A percentile compares a stretch with the other conserved stretches of the same genome.
Conservation (phyloP, 805 yeast genomes). For the Wickerhamomyces kurtzmanii region DNA sequence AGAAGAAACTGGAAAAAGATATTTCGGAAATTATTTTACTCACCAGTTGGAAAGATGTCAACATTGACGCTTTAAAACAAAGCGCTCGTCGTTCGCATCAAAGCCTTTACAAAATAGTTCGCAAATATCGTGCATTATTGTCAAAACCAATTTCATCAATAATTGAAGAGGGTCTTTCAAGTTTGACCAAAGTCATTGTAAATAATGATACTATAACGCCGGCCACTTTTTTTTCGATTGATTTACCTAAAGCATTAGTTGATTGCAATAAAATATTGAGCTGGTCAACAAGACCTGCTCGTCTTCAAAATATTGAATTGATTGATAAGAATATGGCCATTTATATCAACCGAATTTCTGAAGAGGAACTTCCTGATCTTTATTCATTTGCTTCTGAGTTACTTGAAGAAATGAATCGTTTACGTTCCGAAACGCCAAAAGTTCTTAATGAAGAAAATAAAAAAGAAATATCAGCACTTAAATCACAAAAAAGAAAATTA, state of each 20-base stretch:
- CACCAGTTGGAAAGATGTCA: slow-evolving; percentile 97
- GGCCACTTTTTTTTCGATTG: slow-evolving; percentile 6
- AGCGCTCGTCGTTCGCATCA: slow-evolving; percentile 88
- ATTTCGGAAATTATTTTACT: slow-evolving; percentile 75
- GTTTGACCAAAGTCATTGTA: slow-evolving; percentile 8
- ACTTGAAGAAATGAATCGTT: slow-evolving; percentile 44
- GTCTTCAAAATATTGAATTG: slow-evolving; percentile 38
- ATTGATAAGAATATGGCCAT: slow-evolving; percentile 48
- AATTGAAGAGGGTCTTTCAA: slow-evolving; percentile 50
- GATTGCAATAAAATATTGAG: slow-evolving; percentile 19
- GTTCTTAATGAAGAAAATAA: slow-evolving; percentile 64
- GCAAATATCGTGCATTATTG: slow-evolving; percentile 66
- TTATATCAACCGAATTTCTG: slow-evolving; percentile 25
- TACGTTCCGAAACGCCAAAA: slow-evolving; percentile 73
- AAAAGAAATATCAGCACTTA: slow-evolving; percentile 58
- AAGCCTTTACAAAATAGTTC: slow-evolving; percentile 69
- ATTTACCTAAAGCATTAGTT: slow-evolving; percentile 5
- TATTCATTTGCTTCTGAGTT: slow-evolving; percentile 46
- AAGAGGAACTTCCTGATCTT: slow-evolving; percentile 35
- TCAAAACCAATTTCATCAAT: slow-evolving; percentile 38
- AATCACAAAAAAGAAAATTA: slow-evolving; percentile 70
- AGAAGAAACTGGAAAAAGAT: slow-evolving; percentile 61
- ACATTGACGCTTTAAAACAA: slow-evolving; percentile 86
- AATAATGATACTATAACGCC: slow-evolving; percentile 3
- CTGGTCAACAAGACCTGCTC: slow-evolving; percentile 49